A percentile compares a stretch with the other conserved stretches of the same genome.
Conservation (phyloP, 2,329 filamentous ascomycete species). For the Nannizzia gypsea region DNA sequence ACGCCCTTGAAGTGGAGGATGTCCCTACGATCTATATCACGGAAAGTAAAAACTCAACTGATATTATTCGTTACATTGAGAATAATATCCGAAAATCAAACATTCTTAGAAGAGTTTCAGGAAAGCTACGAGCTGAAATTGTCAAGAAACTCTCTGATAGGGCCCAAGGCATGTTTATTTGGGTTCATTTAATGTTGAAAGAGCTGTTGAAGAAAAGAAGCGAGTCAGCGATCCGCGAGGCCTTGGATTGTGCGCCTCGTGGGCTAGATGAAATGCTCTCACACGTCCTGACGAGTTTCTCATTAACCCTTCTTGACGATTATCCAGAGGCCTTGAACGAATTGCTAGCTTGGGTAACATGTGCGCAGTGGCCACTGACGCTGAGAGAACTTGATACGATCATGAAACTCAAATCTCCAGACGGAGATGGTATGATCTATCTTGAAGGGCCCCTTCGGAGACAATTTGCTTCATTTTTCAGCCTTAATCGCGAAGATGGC, state of each 20-base stretch:
- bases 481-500: conserved; percentile 35
- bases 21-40: conserved; percentile 35
- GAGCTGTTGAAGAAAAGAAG: conserved; percentile 30
- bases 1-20: conserved; percentile 7
- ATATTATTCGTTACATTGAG: conserved; percentile 35
- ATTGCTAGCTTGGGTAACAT: conserved; percentile 38
- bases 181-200: conserved; percentile 41
- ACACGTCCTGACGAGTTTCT: conserved; percentile 32
- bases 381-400: conserved; percentile 37
- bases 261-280: conserved; percentile 34
- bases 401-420: conserved; percentile 34
- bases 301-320: conserved; percentile 17
- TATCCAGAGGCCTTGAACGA: conserved; percentile 35
- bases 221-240: conserved; percentile 31
- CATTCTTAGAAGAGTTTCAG: conserved; percentile 28
- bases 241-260: conserved; percentile 37
- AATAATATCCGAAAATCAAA: conserved; percentile 32
- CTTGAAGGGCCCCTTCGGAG: conserved; percentile 33
- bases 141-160: conserved; percentile 32
- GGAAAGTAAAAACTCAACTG: conserved; percentile 31
- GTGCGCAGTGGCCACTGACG: conserved; percentile 33
- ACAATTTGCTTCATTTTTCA: conserved; percentile 39
- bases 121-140: conserved; percentile 22
- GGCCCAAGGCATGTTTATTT: conserved; percentile 40
- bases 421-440: conserved; percentile 26